Evolutionary conservation across 257 asterid genomes (phyloP).

Genomic region (Salvia rosmarinus): DNA sequence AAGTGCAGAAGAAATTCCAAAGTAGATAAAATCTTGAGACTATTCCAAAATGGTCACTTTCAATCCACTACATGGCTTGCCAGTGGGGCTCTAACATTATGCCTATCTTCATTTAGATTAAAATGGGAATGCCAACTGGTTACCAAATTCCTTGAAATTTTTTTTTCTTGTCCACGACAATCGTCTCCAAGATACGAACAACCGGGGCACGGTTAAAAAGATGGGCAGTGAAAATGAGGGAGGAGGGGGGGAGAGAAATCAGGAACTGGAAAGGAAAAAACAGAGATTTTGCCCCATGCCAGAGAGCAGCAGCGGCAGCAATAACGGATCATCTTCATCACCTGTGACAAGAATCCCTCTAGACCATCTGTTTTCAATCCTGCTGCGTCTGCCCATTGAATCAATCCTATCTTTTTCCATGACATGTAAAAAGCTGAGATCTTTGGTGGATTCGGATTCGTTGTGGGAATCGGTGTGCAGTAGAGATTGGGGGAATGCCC

Average conservation of each 20-base stretch:
- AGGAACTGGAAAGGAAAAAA: slow-evolving; percentile 9
- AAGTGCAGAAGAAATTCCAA: background rate
- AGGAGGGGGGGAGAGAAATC: slow-evolving; percentile 5
- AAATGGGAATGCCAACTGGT: background rate
- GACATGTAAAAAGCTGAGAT: slow-evolving; percentile 69
- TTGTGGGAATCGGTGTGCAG: slow-evolving; percentile 84
- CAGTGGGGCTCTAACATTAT: slow-evolving; percentile 20
- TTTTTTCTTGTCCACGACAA: background rate
- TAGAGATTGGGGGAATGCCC: slow-evolving; percentile 74
- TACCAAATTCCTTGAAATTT: background rate
- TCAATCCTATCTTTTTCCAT: slow-evolving; percentile 68
- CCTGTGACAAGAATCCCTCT: slow-evolving; percentile 52
- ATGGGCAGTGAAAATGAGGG: slow-evolving; percentile 41
- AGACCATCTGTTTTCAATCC: slow-evolving; percentile 75
- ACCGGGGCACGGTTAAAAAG: slow-evolving; percentile 1
- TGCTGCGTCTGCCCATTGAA: slow-evolving; percentile 70
- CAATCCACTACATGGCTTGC: slow-evolving; percentile 1
- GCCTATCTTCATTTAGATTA: background rate
- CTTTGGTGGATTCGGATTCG: slow-evolving; percentile 65
- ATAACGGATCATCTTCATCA: slow-evolving; percentile 38
- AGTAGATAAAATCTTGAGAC: slow-evolving; percentile 7
- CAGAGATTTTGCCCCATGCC: slow-evolving; percentile 54
- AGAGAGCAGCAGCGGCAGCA: slow-evolving; percentile 43
- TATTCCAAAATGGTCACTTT: slow-evolving; percentile 18
- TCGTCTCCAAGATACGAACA: background rate